Percentiles rank a stretch among this genome's conserved stretches.
Evolutionary conservation across 2,329 filamentous ascomycete genomes (phyloP).

Genomic region (Ophiostoma fasciatum): DNA sequence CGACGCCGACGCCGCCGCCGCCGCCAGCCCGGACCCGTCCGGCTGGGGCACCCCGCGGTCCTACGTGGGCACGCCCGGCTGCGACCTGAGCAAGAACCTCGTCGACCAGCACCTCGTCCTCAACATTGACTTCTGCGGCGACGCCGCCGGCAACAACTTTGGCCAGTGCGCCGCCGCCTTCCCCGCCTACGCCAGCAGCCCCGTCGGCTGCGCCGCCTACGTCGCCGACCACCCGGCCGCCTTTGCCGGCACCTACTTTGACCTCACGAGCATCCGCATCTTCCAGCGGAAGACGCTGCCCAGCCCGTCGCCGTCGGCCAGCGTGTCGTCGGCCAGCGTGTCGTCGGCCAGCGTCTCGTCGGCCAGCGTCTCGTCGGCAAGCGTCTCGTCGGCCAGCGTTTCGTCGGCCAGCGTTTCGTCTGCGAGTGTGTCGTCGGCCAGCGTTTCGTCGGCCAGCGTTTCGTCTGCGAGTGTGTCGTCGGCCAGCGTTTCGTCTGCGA

Average conservation of each 20-base stretch:
- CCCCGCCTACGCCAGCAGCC: slow-evolving; percentile 12
- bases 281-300: slow-evolving; percentile 2
- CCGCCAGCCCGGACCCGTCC: no score
- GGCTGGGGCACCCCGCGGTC: slow-evolving; percentile 51
- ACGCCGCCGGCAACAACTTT: slow-evolving; percentile 38
- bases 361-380: no score
- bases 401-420: no score
- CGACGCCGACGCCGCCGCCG: no score
- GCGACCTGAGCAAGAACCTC: slow-evolving; percentile 51
- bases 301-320: not conserved
- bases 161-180: slow-evolving; percentile 9
- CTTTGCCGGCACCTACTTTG: slow-evolving; percentile 25
- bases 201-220: slow-evolving; percentile 20
- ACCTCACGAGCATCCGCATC: slow-evolving; percentile 23
- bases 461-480: no score
- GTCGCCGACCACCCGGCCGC: slow-evolving; percentile 21
- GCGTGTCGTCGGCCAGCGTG: not conserved
- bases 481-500: no score
- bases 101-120: slow-evolving; percentile 56
- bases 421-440: no score
- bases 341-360: not conserved
- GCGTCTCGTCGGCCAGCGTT: no score
- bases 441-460: no score
- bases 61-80: slow-evolving; percentile 40
- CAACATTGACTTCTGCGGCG: slow-evolving; percentile 61